phyloP scores from a whole-genome alignment of 331 rosid genomes.

The Acacia concinna region DNA sequence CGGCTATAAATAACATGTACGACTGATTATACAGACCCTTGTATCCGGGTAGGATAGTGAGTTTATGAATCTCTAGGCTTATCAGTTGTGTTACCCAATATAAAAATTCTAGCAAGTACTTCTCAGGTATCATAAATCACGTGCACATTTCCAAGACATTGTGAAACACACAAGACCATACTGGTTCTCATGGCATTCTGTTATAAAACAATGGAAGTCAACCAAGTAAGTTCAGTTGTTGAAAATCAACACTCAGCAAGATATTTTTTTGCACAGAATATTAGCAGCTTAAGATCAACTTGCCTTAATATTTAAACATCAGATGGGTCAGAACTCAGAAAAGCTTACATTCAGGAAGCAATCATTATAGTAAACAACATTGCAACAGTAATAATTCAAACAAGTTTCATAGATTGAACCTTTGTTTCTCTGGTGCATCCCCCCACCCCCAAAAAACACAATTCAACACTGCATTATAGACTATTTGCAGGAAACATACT shows the following conservation, averaged over 20 bases:
- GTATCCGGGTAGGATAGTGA: no score
- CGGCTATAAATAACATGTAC: background rate
- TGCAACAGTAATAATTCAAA: no score
- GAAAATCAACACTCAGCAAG: conserved; percentile 1
- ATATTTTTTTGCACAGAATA: background rate
- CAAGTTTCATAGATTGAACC: background rate
- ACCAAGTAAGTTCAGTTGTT: conserved; percentile 1
- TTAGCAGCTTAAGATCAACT: background rate
- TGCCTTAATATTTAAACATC: background rate
- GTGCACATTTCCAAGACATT: background rate
- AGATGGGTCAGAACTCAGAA: background rate
- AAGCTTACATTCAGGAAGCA: conserved; percentile 6
- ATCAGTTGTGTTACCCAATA: no score
- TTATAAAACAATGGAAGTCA: background rate
- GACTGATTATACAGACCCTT: background rate
- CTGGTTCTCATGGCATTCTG: background rate
- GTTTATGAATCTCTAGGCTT: no score
- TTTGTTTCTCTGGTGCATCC: background rate
- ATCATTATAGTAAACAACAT: no score
- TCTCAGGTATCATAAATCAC: background rate
- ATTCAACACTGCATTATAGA: background rate
- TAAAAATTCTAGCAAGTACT: background rate
- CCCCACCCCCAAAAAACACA: no score
- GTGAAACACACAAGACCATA: background rate
- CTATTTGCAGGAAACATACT: background rate